Evolutionary conservation across 2,329 filamentous ascomycete species (phyloP), one percentile per base, ranked within the genome.

Genomic region (Seiridium unicorne): DNA sequence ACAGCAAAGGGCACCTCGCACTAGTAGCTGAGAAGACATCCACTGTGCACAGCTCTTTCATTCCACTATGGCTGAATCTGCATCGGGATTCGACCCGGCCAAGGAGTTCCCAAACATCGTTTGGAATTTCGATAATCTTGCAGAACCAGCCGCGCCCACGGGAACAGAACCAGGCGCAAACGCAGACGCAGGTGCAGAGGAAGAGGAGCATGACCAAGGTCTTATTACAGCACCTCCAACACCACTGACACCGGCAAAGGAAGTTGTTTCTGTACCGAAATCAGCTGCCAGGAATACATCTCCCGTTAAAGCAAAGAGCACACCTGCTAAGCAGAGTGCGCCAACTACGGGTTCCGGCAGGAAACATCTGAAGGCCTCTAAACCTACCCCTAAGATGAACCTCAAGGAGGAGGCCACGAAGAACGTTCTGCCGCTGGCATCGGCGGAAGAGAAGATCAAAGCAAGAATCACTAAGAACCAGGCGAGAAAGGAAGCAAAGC

Each of bases 61-160:
- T 26, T 26, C 18, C 18, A 26, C 18, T 26, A 26, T 26, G 18
- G 18, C 18, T 26, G 18, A 26, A 26, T 11, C 36, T 44, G 35
- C 51, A 8, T 36, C 49, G 34, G 49, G 49, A 5, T 55, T 55
- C 31, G 51, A 55, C 38, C 51, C 51, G 51, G 40, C 51, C 51
- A 55, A 44, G 8, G 51, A 55, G 18, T 55, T 55, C 10, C 51
- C 51, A 9, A 55, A 55, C 6, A 55, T 55, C 35, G 36, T 32
- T 11, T 55, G 51, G 51, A 44, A 55, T 44, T 55, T 55, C 35
- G 51, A 55, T 38, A 44, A 44, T 9, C n/a, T 55, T n/a, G 5
- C 35, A 3, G 38, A 44, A 8, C 36, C 40, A 9, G 51, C 51
- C 7, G 35, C 51, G 18, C 18, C 18, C 18, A 26, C 18, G 18